phyloP scores from a whole-genome alignment of 2,329 filamentous ascomycete species.

The Arthrocladium fulminans region DNA sequence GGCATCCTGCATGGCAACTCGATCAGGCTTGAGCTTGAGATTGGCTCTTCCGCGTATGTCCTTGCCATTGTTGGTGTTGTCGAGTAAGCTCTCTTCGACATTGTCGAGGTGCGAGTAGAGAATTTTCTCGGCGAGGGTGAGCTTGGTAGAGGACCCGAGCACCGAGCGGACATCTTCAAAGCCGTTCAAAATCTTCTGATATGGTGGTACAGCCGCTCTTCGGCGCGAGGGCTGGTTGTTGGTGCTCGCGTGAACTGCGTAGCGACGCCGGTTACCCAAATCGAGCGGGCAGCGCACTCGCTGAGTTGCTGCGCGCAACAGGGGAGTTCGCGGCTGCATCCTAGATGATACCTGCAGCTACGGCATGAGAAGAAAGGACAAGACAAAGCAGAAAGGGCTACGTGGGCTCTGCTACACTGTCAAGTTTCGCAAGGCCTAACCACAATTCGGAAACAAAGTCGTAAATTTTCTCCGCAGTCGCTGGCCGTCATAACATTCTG shows the following conservation, averaged over 20 bases:
- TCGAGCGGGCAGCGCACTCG: conserved; percentile 17
- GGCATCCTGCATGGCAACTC: conserved; percentile 98
- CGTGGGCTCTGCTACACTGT: neutral
- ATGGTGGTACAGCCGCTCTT: conserved; percentile 55
- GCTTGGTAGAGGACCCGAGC: conserved; percentile 52
- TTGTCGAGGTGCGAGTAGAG: conserved; percentile 91
- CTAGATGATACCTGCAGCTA: neutral
- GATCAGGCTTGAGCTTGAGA: conserved; percentile 91
- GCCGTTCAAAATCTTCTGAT: conserved; percentile 69
- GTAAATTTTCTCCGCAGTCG: conserved; percentile 4
- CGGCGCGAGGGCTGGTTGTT: conserved; percentile 10
- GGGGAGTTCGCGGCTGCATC: conserved; percentile 7
- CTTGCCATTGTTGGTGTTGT: conserved; percentile 71
- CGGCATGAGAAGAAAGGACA: neutral
- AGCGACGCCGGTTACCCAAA: conserved; percentile 15
- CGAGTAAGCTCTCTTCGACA: conserved; percentile 76
- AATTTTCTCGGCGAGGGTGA: conserved; percentile 96
- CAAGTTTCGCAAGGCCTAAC: neutral
- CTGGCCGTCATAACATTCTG: neutral
- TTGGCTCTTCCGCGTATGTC: conserved; percentile 81
- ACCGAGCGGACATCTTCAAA: conserved; percentile 67
- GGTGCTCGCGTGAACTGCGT: conserved; percentile 16
- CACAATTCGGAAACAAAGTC: neutral
- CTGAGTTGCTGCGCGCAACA: conserved; percentile 14
- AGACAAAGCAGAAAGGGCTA: neutral